Conservation (phyloP, 179 eudicot genomes). For the Gypsophila paniculata region DNA sequence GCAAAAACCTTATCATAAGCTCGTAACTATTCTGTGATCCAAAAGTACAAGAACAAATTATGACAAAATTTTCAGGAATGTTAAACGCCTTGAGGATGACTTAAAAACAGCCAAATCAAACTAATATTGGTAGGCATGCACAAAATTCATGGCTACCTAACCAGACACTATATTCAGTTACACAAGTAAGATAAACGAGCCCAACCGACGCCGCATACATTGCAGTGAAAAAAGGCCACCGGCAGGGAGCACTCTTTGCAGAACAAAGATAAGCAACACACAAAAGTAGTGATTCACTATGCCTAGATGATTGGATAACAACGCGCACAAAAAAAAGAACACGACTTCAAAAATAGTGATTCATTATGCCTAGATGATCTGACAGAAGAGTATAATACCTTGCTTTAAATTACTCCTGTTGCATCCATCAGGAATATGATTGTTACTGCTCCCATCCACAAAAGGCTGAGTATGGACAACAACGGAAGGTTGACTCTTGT, state of each 20-base stretch:
- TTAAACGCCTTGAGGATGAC: background rate
- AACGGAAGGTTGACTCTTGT: conserved; percentile 18
- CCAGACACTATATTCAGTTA: background rate
- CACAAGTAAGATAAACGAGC: background rate
- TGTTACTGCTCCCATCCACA: conserved; percentile 16
- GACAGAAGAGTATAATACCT: conserved; percentile 38
- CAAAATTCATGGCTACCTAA: background rate
- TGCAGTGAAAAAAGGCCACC: background rate
- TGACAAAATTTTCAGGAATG: background rate
- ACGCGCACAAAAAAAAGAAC: conserved; percentile 2
- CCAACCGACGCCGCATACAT: background rate
- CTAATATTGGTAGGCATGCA: background rate
- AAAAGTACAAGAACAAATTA: background rate
- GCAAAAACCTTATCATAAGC: background rate
- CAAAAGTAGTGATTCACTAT: background rate
- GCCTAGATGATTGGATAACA: background rate
- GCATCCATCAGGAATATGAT: conserved; percentile 25
- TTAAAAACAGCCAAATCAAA: background rate
- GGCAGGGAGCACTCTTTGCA: background rate
- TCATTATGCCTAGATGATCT: conserved; percentile 20
- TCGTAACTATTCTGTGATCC: background rate
- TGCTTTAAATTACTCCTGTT: conserved; percentile 21
- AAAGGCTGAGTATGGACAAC: conserved; percentile 19
- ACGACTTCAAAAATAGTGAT: background rate
- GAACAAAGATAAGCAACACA: background rate